Percentiles rank a stretch among this genome's conserved stretches.
These are phyloP conservation scores for Dioscorea alata DNA, from an alignment of 106 monocot species.

Conservation along the genomic window DNA sequence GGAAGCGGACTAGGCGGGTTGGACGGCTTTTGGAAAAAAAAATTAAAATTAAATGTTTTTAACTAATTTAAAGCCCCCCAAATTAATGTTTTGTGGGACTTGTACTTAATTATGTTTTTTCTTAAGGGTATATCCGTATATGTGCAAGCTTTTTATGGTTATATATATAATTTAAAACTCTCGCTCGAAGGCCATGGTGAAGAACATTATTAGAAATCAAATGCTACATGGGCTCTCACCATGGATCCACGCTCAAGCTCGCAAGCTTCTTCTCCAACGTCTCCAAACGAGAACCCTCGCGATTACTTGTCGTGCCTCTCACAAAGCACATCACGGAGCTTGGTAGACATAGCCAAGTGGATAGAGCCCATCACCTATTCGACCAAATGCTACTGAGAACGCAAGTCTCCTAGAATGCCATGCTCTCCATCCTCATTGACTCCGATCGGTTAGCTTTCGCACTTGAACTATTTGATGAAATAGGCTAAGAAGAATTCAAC, in stretches of 20 bases:
- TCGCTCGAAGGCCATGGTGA: too few species aligned
- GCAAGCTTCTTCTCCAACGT: constrained; percentile 4
- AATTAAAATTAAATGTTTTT: too few species aligned
- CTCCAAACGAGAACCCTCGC: not conserved
- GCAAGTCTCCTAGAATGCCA: constrained; percentile 44
- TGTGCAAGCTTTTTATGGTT: too few species aligned
- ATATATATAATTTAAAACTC: too few species aligned
- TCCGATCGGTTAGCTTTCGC: constrained; percentile 17
- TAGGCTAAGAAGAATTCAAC: constrained; percentile 39
- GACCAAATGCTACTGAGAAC: constrained; percentile 22
- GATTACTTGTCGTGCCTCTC: not conserved
- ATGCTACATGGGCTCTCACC: not conserved
- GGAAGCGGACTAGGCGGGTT: too few species aligned
- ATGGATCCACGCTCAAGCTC: constrained; percentile 1
- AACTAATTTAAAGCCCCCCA: too few species aligned
- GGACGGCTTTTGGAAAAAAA: too few species aligned
- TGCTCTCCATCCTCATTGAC: constrained; percentile 27
- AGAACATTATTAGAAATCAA: not conserved
- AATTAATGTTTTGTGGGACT: too few species aligned
- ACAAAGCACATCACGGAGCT: constrained; percentile 24
- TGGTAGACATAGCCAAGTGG: too few species aligned
- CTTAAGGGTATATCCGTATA: too few species aligned
- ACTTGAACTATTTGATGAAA: constrained; percentile 26
- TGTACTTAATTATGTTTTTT: too few species aligned
- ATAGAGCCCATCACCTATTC: too few species aligned